Conservation (phyloP, 2,329 filamentous ascomycete species). For the Thelonectria discophora region DNA sequence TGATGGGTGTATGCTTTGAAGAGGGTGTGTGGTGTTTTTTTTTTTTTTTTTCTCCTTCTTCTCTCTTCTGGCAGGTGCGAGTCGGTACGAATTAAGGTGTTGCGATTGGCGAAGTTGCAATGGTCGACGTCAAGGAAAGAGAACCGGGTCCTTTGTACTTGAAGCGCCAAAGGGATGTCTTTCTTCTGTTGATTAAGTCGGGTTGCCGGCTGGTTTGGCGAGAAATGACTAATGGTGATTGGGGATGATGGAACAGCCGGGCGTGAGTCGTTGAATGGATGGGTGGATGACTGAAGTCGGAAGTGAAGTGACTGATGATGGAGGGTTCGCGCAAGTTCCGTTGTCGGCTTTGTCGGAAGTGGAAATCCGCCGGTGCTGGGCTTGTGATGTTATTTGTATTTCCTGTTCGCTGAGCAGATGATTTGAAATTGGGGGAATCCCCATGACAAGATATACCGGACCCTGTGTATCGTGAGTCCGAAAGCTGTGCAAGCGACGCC, state of each 20-base stretch:
- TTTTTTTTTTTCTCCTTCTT: background rate
- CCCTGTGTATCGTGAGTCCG: conserved; percentile 9
- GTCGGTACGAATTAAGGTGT: conserved; percentile 1
- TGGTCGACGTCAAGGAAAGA: conserved; percentile 7
- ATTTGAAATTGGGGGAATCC: conserved; percentile 23
- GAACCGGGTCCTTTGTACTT: conserved; percentile 10
- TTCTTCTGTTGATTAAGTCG: background rate
- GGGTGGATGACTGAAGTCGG: conserved; percentile 8
- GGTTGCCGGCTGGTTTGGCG: conserved; percentile 5
- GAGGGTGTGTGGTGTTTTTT: background rate
- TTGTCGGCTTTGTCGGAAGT: conserved; percentile 16
- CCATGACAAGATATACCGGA: conserved; percentile 20
- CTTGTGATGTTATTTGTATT: conserved; percentile 9
- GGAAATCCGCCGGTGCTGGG: conserved; percentile 1
- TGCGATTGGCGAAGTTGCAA: conserved; percentile 12
- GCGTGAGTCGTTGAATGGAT: background rate
- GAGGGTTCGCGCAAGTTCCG: conserved; percentile 25
- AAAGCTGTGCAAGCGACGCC: conserved; percentile 12
- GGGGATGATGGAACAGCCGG: background rate
- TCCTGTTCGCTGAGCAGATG: conserved; percentile 10
- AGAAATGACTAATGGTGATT: conserved; percentile 20
- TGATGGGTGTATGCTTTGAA: conserved; percentile 3
- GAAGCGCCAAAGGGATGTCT: background rate
- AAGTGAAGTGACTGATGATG: conserved; percentile 14
- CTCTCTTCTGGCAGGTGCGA: background rate